A percentile compares a stretch with the other conserved stretches of the same genome.
phyloP scores from a whole-genome alignment of 2,329 filamentous ascomycete species.

The Colletotrichum neosansevieriae region DNA sequence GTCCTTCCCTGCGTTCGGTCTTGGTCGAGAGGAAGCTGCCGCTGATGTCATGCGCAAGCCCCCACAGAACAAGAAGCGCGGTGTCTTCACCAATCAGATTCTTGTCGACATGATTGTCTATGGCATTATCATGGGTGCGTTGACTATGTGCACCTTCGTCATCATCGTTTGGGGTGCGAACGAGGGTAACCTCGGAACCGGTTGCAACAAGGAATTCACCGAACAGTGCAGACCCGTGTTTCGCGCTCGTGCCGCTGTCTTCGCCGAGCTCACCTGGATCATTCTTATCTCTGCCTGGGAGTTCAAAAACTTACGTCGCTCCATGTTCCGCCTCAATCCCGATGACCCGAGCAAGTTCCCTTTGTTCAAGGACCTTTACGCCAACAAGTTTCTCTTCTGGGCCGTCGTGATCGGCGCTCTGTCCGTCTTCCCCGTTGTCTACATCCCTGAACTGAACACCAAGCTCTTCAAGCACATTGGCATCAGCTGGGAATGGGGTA shows the following conservation, averaged over 20 bases:
- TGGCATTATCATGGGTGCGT: constrained; percentile 80
- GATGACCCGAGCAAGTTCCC: constrained; percentile 63
- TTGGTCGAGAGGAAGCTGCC: constrained; percentile 82
- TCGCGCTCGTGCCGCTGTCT: constrained; percentile 78
- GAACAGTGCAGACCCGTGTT: constrained; percentile 71
- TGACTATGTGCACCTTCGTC: constrained; percentile 74
- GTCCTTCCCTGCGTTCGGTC: constrained; percentile 87
- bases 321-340: constrained; percentile 76
- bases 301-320: constrained; percentile 79
- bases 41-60: constrained; percentile 84
- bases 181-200: constrained; percentile 65
- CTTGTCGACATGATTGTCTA: constrained; percentile 85
- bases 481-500: constrained; percentile 82
- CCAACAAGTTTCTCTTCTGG: constrained; percentile 79
- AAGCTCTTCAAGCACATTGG: constrained; percentile 78
- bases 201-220: constrained; percentile 73
- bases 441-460: constrained; percentile 78
- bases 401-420: constrained; percentile 70
- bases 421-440: constrained; percentile 76
- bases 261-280: constrained; percentile 79
- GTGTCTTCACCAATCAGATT: constrained; percentile 83
- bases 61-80: constrained; percentile 75
- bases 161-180: constrained; percentile 72
- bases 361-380: constrained; percentile 72
- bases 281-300: constrained; percentile 83